Conservation (phyloP, 768 basidiomycete species). For the Serpula lacrymans region DNA sequence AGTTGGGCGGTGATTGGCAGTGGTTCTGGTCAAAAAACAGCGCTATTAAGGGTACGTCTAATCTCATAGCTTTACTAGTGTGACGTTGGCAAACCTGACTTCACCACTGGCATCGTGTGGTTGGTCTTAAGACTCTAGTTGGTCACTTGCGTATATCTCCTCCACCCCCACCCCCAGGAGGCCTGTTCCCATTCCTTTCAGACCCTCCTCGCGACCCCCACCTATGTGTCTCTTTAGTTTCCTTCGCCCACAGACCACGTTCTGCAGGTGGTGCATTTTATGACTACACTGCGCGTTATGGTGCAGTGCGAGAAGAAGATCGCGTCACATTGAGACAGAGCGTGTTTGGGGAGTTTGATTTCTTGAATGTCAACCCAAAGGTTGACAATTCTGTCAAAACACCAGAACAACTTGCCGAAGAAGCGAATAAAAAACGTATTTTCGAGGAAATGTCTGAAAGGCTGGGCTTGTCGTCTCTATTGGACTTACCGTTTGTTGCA, state of each 20-base stretch:
- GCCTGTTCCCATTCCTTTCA: slow-evolving; percentile 75
- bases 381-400: slow-evolving; percentile 15
- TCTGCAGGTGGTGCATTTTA: slow-evolving; percentile 72
- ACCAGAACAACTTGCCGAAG: slow-evolving; percentile 20
- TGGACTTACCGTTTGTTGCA: slow-evolving; percentile 84
- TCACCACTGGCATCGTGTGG: too few species aligned
- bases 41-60: slow-evolving; percentile 58
- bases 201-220: slow-evolving; percentile 43
- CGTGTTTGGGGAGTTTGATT: slow-evolving; percentile 55
- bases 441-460: slow-evolving; percentile 53
- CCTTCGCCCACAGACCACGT: slow-evolving; percentile 61
- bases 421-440: slow-evolving; percentile 26
- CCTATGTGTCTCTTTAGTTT: slow-evolving; percentile 51
- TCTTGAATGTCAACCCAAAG: slow-evolving; percentile 24
- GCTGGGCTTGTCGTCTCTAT: slow-evolving; percentile 56
- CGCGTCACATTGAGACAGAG: slow-evolving; percentile 69
- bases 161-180: slow-evolving; percentile 53
- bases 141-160: slow-evolving; percentile 73
- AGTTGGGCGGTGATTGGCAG: slow-evolving; percentile 76
- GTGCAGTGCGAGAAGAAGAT: slow-evolving; percentile 83
- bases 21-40: slow-evolving; percentile 58
- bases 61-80: neutral
- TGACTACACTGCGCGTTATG: slow-evolving; percentile 92
- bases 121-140: slow-evolving; percentile 52
- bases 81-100: too few species aligned